Evolutionary conservation across 202 grass and related monocot genomes (phyloP).

Genomic region (Bolboschoenoplectus hybrid): DNA sequence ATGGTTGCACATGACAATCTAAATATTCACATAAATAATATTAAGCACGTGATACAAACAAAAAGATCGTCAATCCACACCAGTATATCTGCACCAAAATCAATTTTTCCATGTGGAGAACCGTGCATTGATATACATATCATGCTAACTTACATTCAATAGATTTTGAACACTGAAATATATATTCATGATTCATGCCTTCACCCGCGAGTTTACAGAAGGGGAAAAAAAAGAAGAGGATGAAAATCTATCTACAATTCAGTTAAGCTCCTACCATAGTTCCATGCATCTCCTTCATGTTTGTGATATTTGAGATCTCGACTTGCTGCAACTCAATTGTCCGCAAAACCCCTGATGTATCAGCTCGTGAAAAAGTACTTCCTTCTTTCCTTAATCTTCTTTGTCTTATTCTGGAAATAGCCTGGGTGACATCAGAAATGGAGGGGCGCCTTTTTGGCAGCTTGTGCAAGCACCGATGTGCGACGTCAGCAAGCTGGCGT

Average conservation of each 20-base stretch:
- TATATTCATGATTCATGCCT: not conserved
- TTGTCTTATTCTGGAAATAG: conserved; percentile 72
- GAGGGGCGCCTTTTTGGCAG: conserved; percentile 81
- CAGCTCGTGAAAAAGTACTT: conserved; percentile 41
- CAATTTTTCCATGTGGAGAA: conserved; percentile 4
- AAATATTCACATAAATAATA: conserved; percentile 3
- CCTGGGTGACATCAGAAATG: conserved; percentile 73
- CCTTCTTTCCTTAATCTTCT: conserved; percentile 52
- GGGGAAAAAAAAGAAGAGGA: not conserved
- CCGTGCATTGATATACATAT: not conserved
- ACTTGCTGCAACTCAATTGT: conserved; percentile 81
- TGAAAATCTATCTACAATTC: conserved; percentile 23
- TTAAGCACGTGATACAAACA: not conserved
- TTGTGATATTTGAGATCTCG: conserved; percentile 67
- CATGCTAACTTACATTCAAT: conserved; percentile 13
- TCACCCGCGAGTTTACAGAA: not conserved
- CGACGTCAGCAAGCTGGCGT: conserved; percentile 69
- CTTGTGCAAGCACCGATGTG: conserved; percentile 77
- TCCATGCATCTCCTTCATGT: conserved; percentile 56
- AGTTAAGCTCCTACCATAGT: conserved; percentile 25
- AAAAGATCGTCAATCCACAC: not conserved
- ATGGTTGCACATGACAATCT: not conserved
- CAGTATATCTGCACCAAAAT: conserved; percentile 14
- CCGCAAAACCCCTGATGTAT: conserved; percentile 59
- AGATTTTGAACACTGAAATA: conserved; percentile 1